These are phyloP conservation scores for Primulina huaijiensis DNA, from an alignment of 257 asterid genomes.

Conservation along the genomic window DNA sequence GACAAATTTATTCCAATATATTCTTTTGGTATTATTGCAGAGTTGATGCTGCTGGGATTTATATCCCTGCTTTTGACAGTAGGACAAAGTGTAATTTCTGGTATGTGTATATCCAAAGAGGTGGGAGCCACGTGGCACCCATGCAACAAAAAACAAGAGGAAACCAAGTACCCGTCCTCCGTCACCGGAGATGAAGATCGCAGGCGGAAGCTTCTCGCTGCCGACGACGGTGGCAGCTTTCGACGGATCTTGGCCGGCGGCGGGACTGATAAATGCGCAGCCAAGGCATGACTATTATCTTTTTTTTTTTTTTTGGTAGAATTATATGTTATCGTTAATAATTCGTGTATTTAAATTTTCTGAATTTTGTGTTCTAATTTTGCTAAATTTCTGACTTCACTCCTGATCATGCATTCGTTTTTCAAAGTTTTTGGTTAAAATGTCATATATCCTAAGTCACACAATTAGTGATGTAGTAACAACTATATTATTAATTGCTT, in stretches of 20 bases:
- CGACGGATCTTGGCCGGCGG: conserved; percentile 63
- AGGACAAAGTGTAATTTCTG: conserved; percentile 53
- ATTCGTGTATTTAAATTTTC: too few relatives aligned
- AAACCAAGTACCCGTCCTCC: background rate
- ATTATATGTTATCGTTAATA: too few relatives aligned
- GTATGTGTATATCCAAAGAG: conserved; percentile 55
- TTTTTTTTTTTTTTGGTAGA: too few relatives aligned
- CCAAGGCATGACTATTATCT: conserved; percentile 25
- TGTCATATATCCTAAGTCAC: background rate
- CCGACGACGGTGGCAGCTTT: conserved; percentile 9
- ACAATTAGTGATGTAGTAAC: background rate
- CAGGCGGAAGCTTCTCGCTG: conserved; percentile 59
- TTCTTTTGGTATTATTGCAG: conserved; percentile 24
- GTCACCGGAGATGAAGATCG: conserved; percentile 32
- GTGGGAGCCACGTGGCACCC: conserved; percentile 82
- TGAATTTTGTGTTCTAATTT: too few relatives aligned
- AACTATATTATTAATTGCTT: too few relatives aligned
- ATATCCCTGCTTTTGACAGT: conserved; percentile 81
- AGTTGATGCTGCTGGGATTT: conserved; percentile 89
- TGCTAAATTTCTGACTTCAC: too few relatives aligned
- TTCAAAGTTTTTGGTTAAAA: background rate
- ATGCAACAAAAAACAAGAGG: conserved; percentile 51
- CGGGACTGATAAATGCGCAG: conserved; percentile 57
- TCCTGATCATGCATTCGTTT: too few relatives aligned
- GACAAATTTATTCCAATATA: background rate